A percentile compares a stretch with the other conserved stretches of the same genome.
Evolutionary conservation across 768 basidiomycete genomes (phyloP).

Genomic region (Lanmaoa pseudosensibilis): DNA sequence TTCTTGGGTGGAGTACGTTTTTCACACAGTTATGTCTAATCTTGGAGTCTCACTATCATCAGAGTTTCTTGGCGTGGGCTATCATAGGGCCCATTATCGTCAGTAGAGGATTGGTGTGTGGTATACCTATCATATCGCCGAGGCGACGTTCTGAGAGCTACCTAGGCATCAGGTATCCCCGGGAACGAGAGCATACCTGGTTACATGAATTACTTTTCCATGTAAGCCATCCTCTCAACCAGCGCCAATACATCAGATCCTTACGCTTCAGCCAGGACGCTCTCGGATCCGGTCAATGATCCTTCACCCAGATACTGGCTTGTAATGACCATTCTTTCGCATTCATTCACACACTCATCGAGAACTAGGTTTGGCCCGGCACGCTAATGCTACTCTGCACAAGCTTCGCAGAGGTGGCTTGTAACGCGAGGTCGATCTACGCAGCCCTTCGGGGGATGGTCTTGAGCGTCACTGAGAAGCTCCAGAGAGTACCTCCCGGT

Average conservation of each 20-base stretch:
- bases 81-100: slow-evolving; percentile 59
- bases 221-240: background rate
- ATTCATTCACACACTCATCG: background rate
- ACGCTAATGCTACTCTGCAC: background rate
- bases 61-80: slow-evolving; percentile 62
- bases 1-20: slow-evolving; percentile 44
- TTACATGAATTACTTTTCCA: background rate
- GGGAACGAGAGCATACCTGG: background rate
- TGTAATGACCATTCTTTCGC: background rate
- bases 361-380: background rate
- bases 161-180: background rate
- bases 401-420: background rate
- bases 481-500: background rate
- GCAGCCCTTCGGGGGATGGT: background rate
- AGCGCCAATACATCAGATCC: background rate
- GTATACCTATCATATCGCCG: background rate
- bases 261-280: background rate
- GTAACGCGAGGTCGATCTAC: background rate
- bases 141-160: background rate
- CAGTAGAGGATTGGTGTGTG: slow-evolving; percentile 8
- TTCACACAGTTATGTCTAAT: background rate
- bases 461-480: background rate
- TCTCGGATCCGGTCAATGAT: background rate
- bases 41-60: background rate
- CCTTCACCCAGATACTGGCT: background rate